Conservation (phyloP, 306 rosid species). For the Quercus suber region DNA sequence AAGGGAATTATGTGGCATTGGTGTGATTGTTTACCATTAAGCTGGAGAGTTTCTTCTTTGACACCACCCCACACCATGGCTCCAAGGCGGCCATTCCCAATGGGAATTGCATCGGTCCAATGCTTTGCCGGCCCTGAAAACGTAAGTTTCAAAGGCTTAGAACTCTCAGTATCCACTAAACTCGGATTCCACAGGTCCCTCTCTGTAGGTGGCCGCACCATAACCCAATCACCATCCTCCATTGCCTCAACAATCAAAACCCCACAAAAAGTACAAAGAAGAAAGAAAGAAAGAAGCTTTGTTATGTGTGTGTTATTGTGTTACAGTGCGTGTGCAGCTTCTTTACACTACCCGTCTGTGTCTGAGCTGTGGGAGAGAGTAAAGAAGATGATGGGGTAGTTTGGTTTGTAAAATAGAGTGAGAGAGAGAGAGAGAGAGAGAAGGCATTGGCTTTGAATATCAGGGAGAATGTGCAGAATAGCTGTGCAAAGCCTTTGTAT, state of each 20-base stretch:
- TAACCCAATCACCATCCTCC: constrained; percentile 56
- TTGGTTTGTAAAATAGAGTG: not conserved
- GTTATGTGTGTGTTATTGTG: no score
- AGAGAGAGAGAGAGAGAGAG: no score
- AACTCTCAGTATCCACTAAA: constrained; percentile 17
- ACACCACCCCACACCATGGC: constrained; percentile 97
- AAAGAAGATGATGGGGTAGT: not conserved
- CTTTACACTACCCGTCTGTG: not conserved
- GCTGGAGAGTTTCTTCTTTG: constrained; percentile 66
- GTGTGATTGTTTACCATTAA: constrained; percentile 54
- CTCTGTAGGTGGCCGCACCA: constrained; percentile 38
- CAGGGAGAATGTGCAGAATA: no score
- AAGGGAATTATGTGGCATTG: not conserved
- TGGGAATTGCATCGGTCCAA: constrained; percentile 89
- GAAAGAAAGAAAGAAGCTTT: not conserved
- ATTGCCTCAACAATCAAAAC: not conserved
- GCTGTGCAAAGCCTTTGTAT: no score
- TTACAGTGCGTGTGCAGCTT: not conserved
- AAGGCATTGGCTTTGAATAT: no score
- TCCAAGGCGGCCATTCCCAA: constrained; percentile 93
- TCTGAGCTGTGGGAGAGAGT: not conserved
- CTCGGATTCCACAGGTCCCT: constrained; percentile 59
- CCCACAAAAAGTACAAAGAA: not conserved
- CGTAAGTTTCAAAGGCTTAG: constrained; percentile 61
- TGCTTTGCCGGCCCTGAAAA: constrained; percentile 62